A percentile compares a stretch with the other conserved stretches of the same genome.
Evolutionary conservation across 257 asterid species (phyloP).

Genomic region (Rhazya stricta): DNA sequence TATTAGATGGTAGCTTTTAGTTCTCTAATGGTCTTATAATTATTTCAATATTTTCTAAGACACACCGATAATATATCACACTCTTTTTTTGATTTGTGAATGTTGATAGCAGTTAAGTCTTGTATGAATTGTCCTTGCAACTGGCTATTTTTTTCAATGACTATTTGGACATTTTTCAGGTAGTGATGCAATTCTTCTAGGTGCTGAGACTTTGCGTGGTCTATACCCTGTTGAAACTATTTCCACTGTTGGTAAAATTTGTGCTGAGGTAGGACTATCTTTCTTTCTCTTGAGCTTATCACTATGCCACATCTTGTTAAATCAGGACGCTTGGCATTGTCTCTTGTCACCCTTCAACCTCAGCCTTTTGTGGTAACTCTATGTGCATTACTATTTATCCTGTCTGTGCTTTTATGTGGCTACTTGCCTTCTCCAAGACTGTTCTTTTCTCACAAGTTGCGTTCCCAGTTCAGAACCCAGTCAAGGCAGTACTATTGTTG

Average conservation of each 20-base stretch:
- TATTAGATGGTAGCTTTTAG: conserved; percentile 64
- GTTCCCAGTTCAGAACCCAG: not conserved
- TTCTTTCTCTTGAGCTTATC: not conserved
- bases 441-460: not conserved
- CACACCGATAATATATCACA: not conserved
- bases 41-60: not conserved
- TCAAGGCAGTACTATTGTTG: not conserved
- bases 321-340: not conserved
- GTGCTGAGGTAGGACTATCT: conserved; percentile 54
- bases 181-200: conserved; percentile 87
- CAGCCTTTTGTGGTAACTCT: not conserved
- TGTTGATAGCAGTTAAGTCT: not conserved
- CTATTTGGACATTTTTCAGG: conserved; percentile 35
- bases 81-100: not conserved
- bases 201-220: conserved; percentile 92
- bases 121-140: not conserved
- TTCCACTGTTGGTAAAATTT: conserved; percentile 74
- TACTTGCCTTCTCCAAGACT: conserved; percentile 3
- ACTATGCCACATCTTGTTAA: not conserved
- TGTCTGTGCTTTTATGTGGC: not conserved
- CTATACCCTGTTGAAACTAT: conserved; percentile 83
- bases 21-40: not conserved
- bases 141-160: not conserved
- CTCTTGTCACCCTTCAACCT: not conserved
- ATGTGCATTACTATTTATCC: not conserved